These are phyloP conservation scores for Teratosphaeria viscida DNA, from an alignment of 2,329 filamentous ascomycete genomes.

Conservation along the genomic window DNA sequence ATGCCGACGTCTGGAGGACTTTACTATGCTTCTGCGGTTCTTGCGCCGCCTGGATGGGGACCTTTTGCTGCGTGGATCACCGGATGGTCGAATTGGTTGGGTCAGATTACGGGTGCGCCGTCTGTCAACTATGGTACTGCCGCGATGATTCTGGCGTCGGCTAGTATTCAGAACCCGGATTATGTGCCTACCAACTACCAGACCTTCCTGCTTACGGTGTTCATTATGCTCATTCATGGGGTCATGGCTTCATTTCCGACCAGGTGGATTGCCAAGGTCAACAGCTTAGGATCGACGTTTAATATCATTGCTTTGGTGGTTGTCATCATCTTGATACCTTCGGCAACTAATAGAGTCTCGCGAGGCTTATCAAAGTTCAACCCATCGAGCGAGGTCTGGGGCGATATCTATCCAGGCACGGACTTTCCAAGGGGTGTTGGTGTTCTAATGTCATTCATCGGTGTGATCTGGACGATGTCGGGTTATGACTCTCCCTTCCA, in stretches of 20 bases:
- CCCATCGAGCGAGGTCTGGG: constrained; percentile 51
- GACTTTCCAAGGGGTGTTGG: constrained; percentile 58
- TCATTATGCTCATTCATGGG: constrained; percentile 57
- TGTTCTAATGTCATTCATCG: constrained; percentile 61
- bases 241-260: constrained; percentile 61
- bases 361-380: constrained; percentile 50
- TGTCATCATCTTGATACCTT: constrained; percentile 59
- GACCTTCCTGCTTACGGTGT: constrained; percentile 54
- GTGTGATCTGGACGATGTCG: constrained; percentile 57
- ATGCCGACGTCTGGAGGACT: constrained; percentile 49
- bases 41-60: constrained; percentile 51
- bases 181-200: constrained; percentile 58
- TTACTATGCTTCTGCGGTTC: constrained; percentile 63
- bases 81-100: constrained; percentile 61
- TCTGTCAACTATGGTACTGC: constrained; percentile 57
- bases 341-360: constrained; percentile 40
- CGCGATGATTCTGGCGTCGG: constrained; percentile 62
- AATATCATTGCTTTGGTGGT: constrained; percentile 59
- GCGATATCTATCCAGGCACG: constrained; percentile 54
- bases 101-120: constrained; percentile 55
- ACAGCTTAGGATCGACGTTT: constrained; percentile 58
- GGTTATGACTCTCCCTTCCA: constrained; percentile 61
- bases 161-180: constrained; percentile 55
- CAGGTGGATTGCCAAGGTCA: constrained; percentile 58
- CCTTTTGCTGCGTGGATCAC: constrained; percentile 59